Evolutionary conservation across 352 stramenopile genomes (phyloP).

Genomic region (Globisporangium nunn): DNA sequence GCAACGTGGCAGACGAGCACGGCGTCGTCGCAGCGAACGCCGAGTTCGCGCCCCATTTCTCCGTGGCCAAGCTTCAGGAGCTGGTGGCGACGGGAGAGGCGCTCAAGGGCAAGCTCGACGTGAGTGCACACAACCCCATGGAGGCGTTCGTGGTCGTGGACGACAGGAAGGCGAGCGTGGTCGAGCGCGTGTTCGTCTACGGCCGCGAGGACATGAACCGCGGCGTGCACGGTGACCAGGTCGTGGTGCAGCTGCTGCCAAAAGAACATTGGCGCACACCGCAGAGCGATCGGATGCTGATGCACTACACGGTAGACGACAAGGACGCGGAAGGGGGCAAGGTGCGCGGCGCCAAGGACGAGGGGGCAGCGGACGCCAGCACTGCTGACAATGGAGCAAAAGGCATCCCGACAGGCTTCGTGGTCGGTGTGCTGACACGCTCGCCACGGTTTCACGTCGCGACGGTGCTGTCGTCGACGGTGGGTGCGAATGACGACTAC

Average conservation of each 20-base stretch:
- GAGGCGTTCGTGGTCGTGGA: conserved; percentile 70
- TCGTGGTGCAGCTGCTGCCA: conserved; percentile 91
- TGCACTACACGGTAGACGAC: conserved; percentile 68
- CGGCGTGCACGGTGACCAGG: conserved; percentile 95
- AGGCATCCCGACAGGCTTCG: conserved; percentile 57
- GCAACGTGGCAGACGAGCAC: conserved; percentile 14
- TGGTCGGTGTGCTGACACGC: conserved; percentile 85
- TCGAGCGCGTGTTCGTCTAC: conserved; percentile 66
- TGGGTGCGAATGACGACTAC: conserved; percentile 51
- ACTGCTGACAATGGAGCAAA: conserved; percentile 2
- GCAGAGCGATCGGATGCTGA: conserved; percentile 51
- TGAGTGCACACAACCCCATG: conserved; percentile 65
- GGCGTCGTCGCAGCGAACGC: conserved; percentile 17
- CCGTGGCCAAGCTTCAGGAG: conserved; percentile 26
- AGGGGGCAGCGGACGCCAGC: conserved; percentile 4
- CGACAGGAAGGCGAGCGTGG: conserved; percentile 11
- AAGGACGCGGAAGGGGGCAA: conserved; percentile 12
- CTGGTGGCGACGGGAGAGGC: conserved; percentile 22
- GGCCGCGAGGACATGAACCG: conserved; percentile 91
- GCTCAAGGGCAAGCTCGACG: conserved; percentile 50
- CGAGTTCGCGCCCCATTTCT: conserved; percentile 56
- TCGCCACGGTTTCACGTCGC: conserved; percentile 58
- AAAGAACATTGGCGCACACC: conserved; percentile 68
- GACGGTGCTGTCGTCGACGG: conserved; percentile 63
- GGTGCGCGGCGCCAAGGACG: conserved; percentile 9